phyloP scores from a whole-genome alignment of 2,329 filamentous ascomycete genomes.

The Cladosporium sp. region DNA sequence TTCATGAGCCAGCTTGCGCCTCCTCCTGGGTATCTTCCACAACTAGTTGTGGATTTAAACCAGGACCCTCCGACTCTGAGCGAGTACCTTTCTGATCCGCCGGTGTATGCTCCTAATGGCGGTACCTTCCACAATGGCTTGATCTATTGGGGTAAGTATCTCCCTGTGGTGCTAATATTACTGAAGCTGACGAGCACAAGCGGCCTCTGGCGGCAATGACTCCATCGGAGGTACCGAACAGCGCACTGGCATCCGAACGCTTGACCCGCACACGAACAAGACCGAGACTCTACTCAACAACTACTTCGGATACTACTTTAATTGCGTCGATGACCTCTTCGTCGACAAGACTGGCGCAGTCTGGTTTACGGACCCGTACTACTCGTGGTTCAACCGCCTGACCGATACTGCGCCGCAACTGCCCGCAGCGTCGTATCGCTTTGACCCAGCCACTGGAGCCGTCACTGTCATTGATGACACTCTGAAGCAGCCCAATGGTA shows the following conservation, averaged over 20 bases:
- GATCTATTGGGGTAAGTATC: conserved; percentile 33
- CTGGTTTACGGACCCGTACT: conserved; percentile 48
- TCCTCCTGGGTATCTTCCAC: conserved; percentile 34
- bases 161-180: background rate
- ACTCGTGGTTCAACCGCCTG: conserved; percentile 35
- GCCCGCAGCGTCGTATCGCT: conserved; percentile 38
- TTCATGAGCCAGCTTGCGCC: conserved; percentile 37
- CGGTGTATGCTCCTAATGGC: conserved; percentile 43
- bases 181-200: conserved; percentile 14
- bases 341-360: conserved; percentile 42
- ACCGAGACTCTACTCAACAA: conserved; percentile 42
- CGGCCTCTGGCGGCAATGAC: conserved; percentile 34
- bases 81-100: conserved; percentile 39
- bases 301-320: conserved; percentile 46
- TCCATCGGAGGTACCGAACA: conserved; percentile 36
- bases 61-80: conserved; percentile 37
- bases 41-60: conserved; percentile 39
- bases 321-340: conserved; percentile 40
- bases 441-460: conserved; percentile 37
- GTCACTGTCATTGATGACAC: conserved; percentile 40
- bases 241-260: conserved; percentile 37
- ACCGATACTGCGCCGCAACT: conserved; percentile 35
- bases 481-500: conserved; percentile 42
- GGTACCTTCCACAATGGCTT: conserved; percentile 38
- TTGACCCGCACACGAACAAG: conserved; percentile 43